Evolutionary conservation across 2,329 filamentous ascomycete genomes (phyloP).

Genomic region (Rhinocladiella similis): DNA sequence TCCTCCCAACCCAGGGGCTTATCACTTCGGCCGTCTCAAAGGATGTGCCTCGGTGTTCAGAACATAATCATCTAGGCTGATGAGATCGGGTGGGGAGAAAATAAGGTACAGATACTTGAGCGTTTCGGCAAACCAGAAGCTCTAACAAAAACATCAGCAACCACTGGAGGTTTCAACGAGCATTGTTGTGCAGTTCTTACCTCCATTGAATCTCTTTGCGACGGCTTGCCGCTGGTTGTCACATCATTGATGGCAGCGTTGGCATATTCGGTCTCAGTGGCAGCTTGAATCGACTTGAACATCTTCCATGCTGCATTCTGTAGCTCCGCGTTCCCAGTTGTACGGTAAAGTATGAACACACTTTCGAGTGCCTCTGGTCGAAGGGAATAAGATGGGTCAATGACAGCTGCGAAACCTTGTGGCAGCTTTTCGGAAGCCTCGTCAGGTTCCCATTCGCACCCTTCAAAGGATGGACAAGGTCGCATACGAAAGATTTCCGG

Average conservation of each 20-base stretch:
- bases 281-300: slow-evolving; percentile 70
- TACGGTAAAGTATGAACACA: slow-evolving; percentile 86
- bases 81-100: slow-evolving; percentile 41
- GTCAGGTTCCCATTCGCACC: slow-evolving; percentile 39
- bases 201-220: no score
- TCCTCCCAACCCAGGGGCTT: background rate
- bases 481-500: slow-evolving; percentile 50
- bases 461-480: slow-evolving; percentile 39
- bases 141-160: slow-evolving; percentile 28
- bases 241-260: slow-evolving; percentile 67
- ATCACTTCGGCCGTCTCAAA: slow-evolving; percentile 22
- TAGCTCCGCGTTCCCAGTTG: slow-evolving; percentile 74
- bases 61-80: slow-evolving; percentile 47
- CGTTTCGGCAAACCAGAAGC: slow-evolving; percentile 48
- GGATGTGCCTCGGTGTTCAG: slow-evolving; percentile 45
- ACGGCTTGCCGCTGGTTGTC: slow-evolving; percentile 24
- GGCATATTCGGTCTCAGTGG: slow-evolving; percentile 65
- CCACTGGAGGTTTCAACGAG: no score
- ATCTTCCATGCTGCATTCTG: slow-evolving; percentile 84
- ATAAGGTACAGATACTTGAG: slow-evolving; percentile 49
- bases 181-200: no score
- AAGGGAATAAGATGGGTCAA: slow-evolving; percentile 24
- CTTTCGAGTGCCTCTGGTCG: slow-evolving; percentile 86
- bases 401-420: slow-evolving; percentile 18
- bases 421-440: slow-evolving; percentile 19